A percentile compares a stretch with the other conserved stretches of the same genome.
Evolutionary conservation across 331 rosid species (phyloP).

Genomic region (Ulmus americana): DNA sequence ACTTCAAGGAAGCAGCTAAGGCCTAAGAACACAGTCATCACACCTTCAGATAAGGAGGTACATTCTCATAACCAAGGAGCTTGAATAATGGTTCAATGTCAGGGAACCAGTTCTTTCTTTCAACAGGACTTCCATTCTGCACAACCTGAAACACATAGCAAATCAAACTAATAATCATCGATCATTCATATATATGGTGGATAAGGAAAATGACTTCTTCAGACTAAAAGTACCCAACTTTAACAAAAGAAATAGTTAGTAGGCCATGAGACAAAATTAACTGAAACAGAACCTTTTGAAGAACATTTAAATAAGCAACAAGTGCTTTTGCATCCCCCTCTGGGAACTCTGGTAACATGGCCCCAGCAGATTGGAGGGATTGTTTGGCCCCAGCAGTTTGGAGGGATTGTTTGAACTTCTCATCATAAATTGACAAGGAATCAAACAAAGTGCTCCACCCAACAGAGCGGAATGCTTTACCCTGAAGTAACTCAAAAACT

Average conservation of each 20-base stretch:
- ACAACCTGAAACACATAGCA: constrained; percentile 54
- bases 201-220: constrained; percentile 1
- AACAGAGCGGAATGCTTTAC: constrained; percentile 90
- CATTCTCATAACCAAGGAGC: constrained; percentile 94
- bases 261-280: not conserved
- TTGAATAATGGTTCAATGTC: constrained; percentile 94
- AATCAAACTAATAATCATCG: constrained; percentile 11
- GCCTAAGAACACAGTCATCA: constrained; percentile 19
- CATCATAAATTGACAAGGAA: constrained; percentile 85
- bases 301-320: constrained; percentile 82
- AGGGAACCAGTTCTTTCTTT: constrained; percentile 89
- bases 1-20: constrained; percentile 19
- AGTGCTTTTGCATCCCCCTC: constrained; percentile 98
- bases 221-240: not conserved
- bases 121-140: constrained; percentile 77
- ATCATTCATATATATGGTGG: constrained; percentile 10
- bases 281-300: constrained; percentile 55
- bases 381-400: constrained; percentile 88
- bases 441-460: constrained; percentile 97
- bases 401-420: constrained; percentile 87
- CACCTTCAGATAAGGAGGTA: constrained; percentile 95
- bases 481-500: constrained; percentile 91
- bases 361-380: constrained; percentile 83
- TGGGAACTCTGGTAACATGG: constrained; percentile 73
- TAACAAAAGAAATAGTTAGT: constrained; percentile 1